Percentiles rank a stretch among this genome's conserved stretches.
phyloP scores from a whole-genome alignment of 2,329 filamentous ascomycete species.

The Fusarium heterosporum region DNA sequence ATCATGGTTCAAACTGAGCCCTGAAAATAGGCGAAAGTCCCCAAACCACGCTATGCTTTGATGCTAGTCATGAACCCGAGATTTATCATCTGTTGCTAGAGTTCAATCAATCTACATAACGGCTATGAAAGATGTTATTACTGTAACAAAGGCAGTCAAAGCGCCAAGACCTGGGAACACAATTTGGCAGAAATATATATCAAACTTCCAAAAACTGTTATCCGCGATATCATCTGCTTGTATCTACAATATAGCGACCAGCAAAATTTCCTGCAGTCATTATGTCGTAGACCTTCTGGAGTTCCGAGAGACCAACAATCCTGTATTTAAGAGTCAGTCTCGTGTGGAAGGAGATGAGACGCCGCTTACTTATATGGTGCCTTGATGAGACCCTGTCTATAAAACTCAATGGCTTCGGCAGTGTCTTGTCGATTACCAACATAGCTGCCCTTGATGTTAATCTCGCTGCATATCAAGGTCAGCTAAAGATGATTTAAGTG shows the following conservation, averaged over 20 bases:
- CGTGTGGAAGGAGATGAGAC: accelerated
- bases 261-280: conserved; percentile 75
- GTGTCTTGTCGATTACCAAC: conserved; percentile 89
- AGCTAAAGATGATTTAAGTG: background rate
- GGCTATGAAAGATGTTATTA: too few species aligned
- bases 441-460: conserved; percentile 89
- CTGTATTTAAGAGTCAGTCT: conserved; percentile 21
- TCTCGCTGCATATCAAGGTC: conserved; percentile 67
- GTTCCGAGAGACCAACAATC: conserved; percentile 78
- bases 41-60: too few species aligned
- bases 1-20: too few species aligned
- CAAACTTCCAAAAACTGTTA: background rate
- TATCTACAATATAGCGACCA: conserved; percentile 81
- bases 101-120: too few species aligned
- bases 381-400: conserved; percentile 81
- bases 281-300: conserved; percentile 79
- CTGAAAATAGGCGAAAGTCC: too few species aligned
- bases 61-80: too few species aligned
- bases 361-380: conserved; percentile 74
- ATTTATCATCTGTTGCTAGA: too few species aligned
- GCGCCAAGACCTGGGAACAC: background rate
- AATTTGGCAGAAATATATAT: background rate
- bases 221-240: conserved; percentile 60
- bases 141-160: too few species aligned
- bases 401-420: conserved; percentile 89